Evolutionary conservation across 2,329 filamentous ascomycete species (phyloP), one percentile per base, ranked within the genome.

Genomic region (Hypoxylon sp.): DNA sequence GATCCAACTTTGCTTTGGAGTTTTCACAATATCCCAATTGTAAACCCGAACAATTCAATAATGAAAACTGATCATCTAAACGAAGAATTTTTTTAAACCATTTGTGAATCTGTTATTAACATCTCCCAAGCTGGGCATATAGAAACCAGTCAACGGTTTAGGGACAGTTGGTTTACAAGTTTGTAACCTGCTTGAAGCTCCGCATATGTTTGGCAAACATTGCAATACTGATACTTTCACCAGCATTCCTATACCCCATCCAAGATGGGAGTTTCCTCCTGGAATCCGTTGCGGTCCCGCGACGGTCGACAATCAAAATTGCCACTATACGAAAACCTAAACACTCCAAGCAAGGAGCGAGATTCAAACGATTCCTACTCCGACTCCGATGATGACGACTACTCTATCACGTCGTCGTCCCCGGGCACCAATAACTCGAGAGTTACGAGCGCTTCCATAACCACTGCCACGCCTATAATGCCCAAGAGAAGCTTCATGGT

Each of bases 281-380:
- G 79, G 50, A 85, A 83, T 65, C 81, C 81, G 44, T 74, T 87
- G 71, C 83, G 84, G 62, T 78, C 82, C 59, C 83, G 85, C 70
- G 82, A 84, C 70, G 76, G 80, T 56, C 83, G 80, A 56, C 74
- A 75, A 35, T 73, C 76, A 9, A 80, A 77, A 67, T 79, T 89
- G 29, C 87, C 87, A 19, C 71, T 87, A 10, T 88, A 88, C 77
- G 83, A 85, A 70, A 82, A 82, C 63, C 61, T 83, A 39, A 72
- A 76, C 24, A 74, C 80, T 6, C 74, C 81, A 1, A 80, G 75
- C 19, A 87, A 88, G 72, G 86, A 88, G 63, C 83, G 83, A 64
- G 82, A 81, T 61, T 87, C 86, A 2, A 83, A 86, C 68, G 83
- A 86, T 63, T 82, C 82, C 8, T 84, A 84, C 58, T 81, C 83